phyloP scores from a whole-genome alignment of 306 rosid species.

The Acmispon strigosus region DNA sequence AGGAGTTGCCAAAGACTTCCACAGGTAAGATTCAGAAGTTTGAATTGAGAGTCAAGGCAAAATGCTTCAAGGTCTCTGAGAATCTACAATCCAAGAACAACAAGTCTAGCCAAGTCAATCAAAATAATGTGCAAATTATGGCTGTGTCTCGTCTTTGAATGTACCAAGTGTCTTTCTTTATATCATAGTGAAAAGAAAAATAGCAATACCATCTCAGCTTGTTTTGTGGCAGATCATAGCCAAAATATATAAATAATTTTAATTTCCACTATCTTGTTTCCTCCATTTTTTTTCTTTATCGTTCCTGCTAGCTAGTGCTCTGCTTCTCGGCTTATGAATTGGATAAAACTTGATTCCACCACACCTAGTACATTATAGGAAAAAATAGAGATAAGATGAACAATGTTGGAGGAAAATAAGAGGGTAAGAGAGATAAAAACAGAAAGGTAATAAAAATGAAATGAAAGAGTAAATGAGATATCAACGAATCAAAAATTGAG shows the following conservation, averaged over 20 bases:
- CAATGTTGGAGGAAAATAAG: too few relatives aligned
- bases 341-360: too few relatives aligned
- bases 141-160: constrained; percentile 60
- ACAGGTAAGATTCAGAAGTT: constrained; percentile 40
- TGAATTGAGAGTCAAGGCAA: constrained; percentile 31
- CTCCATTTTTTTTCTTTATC: neutral
- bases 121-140: constrained; percentile 21
- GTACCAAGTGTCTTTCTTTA: neutral
- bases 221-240: neutral
- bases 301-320: neutral
- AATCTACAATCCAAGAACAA: neutral
- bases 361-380: too few relatives aligned
- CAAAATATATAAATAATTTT: neutral
- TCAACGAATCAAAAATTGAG: too few relatives aligned
- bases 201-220: neutral
- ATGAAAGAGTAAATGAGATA: too few relatives aligned
- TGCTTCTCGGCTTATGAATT: too few relatives aligned
- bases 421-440: too few relatives aligned
- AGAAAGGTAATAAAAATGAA: too few relatives aligned
- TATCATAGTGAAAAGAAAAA: neutral
- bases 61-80: constrained; percentile 14
- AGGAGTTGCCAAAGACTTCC: constrained; percentile 37
- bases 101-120: neutral
- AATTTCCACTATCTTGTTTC: neutral
- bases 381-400: too few relatives aligned